A percentile compares a stretch with the other conserved stretches of the same genome.
These are phyloP conservation scores for Coniochaeta prunicola DNA, from an alignment of 2,329 filamentous ascomycete genomes.

Conservation along the genomic window DNA sequence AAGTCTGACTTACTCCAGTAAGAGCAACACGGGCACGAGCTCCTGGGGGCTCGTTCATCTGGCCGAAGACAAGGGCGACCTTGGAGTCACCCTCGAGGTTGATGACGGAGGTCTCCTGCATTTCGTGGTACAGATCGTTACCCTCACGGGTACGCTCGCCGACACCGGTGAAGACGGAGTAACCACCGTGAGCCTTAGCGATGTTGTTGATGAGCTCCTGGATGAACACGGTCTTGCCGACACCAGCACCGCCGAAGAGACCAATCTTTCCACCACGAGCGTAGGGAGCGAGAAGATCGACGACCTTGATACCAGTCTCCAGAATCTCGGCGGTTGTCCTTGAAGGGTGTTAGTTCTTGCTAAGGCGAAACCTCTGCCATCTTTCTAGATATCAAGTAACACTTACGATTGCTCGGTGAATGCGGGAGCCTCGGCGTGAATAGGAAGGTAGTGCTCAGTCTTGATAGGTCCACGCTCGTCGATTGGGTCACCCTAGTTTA, in stretches of 20 bases:
- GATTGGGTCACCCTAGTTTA: slow-evolving; percentile 75
- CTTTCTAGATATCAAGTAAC: neutral
- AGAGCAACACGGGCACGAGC: slow-evolving; percentile 99
- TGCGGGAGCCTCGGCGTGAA: slow-evolving; percentile 87
- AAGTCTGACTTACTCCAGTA: slow-evolving; percentile 54
- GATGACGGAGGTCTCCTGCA: slow-evolving; percentile 99
- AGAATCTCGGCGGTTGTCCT: slow-evolving; percentile 86
- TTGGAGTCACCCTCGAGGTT: slow-evolving; percentile 99
- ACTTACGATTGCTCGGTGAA: slow-evolving; percentile 80
- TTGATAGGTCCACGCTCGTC: slow-evolving; percentile 99
- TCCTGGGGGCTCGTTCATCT: slow-evolving; percentile 99
- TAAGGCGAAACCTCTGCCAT: neutral
- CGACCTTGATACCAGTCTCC: slow-evolving; percentile 99
- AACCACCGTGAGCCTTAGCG: slow-evolving; percentile 99
- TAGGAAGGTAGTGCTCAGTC: slow-evolving; percentile 76
- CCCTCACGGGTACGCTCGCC: slow-evolving; percentile 99
- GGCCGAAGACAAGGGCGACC: slow-evolving; percentile 98
- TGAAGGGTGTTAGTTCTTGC: neutral
- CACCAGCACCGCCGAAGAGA: slow-evolving; percentile 99
- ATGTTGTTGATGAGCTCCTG: slow-evolving; percentile 99
- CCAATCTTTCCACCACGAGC: slow-evolving; percentile 99
- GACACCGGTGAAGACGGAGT: slow-evolving; percentile 99
- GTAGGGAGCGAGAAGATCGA: slow-evolving; percentile 97
- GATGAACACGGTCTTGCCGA: slow-evolving; percentile 99
- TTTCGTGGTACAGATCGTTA: slow-evolving; percentile 99